Base-by-base conservation (phyloP, 1,284 basidiomycete species). In the Acaromyces ingoldii region DNA sequence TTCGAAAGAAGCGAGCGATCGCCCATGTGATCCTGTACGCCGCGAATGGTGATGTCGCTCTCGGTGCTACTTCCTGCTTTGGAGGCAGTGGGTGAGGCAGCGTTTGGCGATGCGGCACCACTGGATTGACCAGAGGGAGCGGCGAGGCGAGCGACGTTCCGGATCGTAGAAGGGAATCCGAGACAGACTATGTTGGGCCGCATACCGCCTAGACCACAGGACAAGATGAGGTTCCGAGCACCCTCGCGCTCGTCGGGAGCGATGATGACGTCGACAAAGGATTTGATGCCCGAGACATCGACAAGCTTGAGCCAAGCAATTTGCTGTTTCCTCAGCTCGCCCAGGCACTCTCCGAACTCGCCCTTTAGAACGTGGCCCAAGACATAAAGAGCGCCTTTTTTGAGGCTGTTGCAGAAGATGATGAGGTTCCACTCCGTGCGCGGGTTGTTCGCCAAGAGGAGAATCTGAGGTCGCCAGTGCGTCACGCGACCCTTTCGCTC, bases 341-440 rank as follows among this genome's bases (percentile, higher is more conserved):
- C 58, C 5, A 74, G 57, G 44, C 72, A 74, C 26, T 71, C 67
- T 25, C 58, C 51, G 46, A 74, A 74, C 39, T 74, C 71, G 49
- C 72, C 72, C 54, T 73, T 73, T 53, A 74, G 58, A 19, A 73
- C 67, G 42, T 74, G 72, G 7, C 69, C 72, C 2, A 74, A 60
- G 7, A 74, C 62, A 44, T 74, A 74, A 22, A 74, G 60, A 1
- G 71, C 70, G 17, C 72, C 72, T 38, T 74, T 74, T 48, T 74
- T 74, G 33, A 74, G 67, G 45, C 67, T 68, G 51, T 74, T 74
- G 69, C 72, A 74, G 41, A 74, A 74, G 56, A 74, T 74, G 58
- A 74, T 73, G 39, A 73, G 53, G 54, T 74, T 74, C 71, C 69
- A 73, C 44, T 74, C 72, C 43, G 60, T 63, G 34, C 69, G 57